Evolutionary conservation across 352 stramenopile genomes (phyloP), one percentile per base, ranked within the genome.

Genomic region (Phytophthora megakarya): DNA sequence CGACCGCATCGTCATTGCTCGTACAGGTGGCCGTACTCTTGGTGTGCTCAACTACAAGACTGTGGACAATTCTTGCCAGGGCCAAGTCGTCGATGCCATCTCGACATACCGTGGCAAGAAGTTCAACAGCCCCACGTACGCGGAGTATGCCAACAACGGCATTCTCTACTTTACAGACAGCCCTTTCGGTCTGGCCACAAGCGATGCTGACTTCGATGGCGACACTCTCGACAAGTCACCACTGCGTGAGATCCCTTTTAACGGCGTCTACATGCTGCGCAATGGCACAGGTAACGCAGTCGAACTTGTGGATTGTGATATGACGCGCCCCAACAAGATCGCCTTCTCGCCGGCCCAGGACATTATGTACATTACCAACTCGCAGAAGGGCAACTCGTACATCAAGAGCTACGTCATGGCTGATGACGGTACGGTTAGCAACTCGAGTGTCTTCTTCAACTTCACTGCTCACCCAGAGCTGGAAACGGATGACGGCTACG

Each of bases 241-340:
- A 21, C 64, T 84, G n/a, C 80, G 81, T 40, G 84, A 92, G 59
- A 80, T 93, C 30, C 82, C 82, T 3, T 93, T 90, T 55, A 93
- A 92, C 59, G 84, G 84, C 28, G 75, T 93, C 39, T 93, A 90
- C 65, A 69, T 86, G 61, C 75, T 91, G 28, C 71, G 70, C 39
- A 86, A 86, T 51, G 68, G 68, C 39, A 73, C 71, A 16, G 73
- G 66, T 25, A 62, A 84, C 33, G 63, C 70, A 9, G 75, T 91
- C 23, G 71, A 85, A 46, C 75, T 89, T 18, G 50, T 92, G 37
- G 84, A 93, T 40, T 90, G 82, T 46, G 73, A 74, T 48, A 90
- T 93, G 81, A 84, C 84, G 38, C 82, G 84, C 10, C 84, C 84
- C n/a, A 91, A 91, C 72, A 90, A 91, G 69, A 90, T 93, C 35